A percentile compares a stretch with the other conserved stretches of the same genome.
Conservation (phyloP, 2,329 filamentous ascomycete genomes). For the Phialophora chinensis region DNA sequence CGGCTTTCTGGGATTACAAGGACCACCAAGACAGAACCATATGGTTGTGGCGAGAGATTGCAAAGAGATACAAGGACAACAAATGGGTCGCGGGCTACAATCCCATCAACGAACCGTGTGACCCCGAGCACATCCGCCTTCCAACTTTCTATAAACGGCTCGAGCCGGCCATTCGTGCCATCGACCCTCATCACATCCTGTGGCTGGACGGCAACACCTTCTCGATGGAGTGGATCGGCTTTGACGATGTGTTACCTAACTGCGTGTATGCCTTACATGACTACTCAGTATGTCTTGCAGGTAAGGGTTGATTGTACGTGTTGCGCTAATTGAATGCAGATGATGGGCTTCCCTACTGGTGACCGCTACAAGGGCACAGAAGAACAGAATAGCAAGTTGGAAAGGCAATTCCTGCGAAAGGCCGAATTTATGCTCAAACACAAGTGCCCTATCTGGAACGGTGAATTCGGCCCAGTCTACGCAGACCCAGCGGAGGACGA, state of each 20-base stretch:
- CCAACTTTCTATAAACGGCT: conserved; percentile 54
- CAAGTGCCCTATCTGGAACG: conserved; percentile 57
- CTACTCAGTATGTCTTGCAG: conserved; percentile 42
- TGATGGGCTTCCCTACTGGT: conserved; percentile 52
- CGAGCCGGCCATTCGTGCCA: conserved; percentile 52
- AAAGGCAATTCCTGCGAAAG: conserved; percentile 54
- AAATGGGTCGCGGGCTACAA: conserved; percentile 59
- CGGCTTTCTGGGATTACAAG: conserved; percentile 59
- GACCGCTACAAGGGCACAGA: conserved; percentile 48
- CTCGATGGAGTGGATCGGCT: conserved; percentile 53
- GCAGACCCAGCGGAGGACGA: conserved; percentile 31
- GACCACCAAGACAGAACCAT: conserved; percentile 58
- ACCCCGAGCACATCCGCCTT: conserved; percentile 53
- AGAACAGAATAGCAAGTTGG: conserved; percentile 51
- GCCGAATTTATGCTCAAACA: conserved; percentile 53
- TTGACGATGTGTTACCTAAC: conserved; percentile 52
- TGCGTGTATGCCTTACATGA: conserved; percentile 51
- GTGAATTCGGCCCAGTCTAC: conserved; percentile 58
- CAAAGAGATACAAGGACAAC: conserved; percentile 53
- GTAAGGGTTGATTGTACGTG: neutral
- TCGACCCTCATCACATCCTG: conserved; percentile 55
- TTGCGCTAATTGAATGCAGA: conserved; percentile 19
- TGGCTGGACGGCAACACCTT: conserved; percentile 54
- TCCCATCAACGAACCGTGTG: conserved; percentile 58
- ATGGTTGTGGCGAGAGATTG: conserved; percentile 57